Evolutionary conservation across 345 rosid species (phyloP).

Genomic region (Euphorbia lathyris): DNA sequence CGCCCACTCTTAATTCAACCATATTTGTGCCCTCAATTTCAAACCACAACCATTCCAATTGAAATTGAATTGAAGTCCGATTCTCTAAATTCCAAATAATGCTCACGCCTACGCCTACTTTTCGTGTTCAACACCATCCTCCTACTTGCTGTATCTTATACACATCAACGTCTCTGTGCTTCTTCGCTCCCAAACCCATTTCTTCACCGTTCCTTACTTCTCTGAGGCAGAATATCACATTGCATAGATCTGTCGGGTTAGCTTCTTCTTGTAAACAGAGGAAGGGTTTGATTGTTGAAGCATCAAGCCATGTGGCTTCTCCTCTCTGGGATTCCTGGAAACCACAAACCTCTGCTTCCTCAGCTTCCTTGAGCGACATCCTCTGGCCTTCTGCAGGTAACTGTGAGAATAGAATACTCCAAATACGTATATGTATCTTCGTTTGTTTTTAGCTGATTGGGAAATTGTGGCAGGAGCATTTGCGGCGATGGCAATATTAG

Average conservation of each 20-base stretch:
- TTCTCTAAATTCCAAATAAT: too few relatives aligned
- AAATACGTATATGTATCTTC: too few relatives aligned
- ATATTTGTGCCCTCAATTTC: not conserved
- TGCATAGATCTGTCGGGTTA: not conserved
- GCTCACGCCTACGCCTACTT: not conserved
- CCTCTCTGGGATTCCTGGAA: constrained; percentile 73
- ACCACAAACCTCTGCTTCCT: constrained; percentile 46
- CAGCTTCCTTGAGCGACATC: constrained; percentile 66
- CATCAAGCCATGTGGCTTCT: constrained; percentile 39
- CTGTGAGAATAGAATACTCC: too few relatives aligned
- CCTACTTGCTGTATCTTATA: not conserved
- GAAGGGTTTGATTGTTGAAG: constrained; percentile 16
- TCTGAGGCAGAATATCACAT: not conserved
- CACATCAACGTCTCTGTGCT: not conserved
- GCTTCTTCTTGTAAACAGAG: not conserved
- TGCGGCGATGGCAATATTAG: constrained; percentile 88
- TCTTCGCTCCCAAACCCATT: not conserved
- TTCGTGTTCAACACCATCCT: not conserved
- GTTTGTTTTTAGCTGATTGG: not conserved
- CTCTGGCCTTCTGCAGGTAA: constrained; percentile 95
- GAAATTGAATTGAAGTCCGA: too few relatives aligned
- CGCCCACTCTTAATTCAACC: not conserved
- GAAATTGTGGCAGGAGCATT: constrained; percentile 69
- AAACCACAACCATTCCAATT: too few relatives aligned
- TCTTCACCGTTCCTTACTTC: not conserved